Evolutionary conservation across 2,329 filamentous ascomycete genomes (phyloP).

Genomic region (Camptophora hylomeconis): DNA sequence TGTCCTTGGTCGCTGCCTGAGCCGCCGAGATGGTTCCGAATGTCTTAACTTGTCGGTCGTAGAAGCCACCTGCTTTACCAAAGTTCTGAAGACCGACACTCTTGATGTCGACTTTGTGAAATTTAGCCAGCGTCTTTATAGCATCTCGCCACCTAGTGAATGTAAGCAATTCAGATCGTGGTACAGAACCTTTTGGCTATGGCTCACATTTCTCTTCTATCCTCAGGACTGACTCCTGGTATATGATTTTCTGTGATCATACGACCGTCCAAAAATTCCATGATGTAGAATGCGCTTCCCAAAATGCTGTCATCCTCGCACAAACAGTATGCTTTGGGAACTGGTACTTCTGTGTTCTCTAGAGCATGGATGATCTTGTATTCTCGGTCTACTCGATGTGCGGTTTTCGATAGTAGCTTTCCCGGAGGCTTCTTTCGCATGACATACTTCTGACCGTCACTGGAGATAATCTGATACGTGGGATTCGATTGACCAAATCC

Average conservation of each 20-base stretch:
- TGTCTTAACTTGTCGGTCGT: conserved; percentile 71
- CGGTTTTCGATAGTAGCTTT: conserved; percentile 78
- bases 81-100: conserved; percentile 58
- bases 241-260: conserved; percentile 84
- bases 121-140: conserved; percentile 66
- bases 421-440: conserved; percentile 98
- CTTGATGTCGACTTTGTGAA: conserved; percentile 61
- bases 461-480: conserved; percentile 77
- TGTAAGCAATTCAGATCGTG: too few relatives aligned
- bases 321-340: conserved; percentile 69
- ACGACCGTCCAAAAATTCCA: conserved; percentile 87
- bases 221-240: conserved; percentile 53
- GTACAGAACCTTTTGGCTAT: not conserved
- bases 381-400: conserved; percentile 93
- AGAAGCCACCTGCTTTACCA: conserved; percentile 66
- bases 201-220: conserved; percentile 57
- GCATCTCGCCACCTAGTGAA: conserved; percentile 62
- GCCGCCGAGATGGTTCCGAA: conserved; percentile 65
- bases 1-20: conserved; percentile 63
- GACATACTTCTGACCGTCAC: conserved; percentile 61
- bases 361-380: conserved; percentile 82
- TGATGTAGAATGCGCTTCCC: conserved; percentile 91
- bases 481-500: conserved; percentile 96
- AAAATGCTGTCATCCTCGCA: conserved; percentile 72
- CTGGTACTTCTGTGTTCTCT: conserved; percentile 65